These are phyloP conservation scores for Ilex aquifolium DNA, from an alignment of 257 asterid genomes.

Conservation along the genomic window DNA sequence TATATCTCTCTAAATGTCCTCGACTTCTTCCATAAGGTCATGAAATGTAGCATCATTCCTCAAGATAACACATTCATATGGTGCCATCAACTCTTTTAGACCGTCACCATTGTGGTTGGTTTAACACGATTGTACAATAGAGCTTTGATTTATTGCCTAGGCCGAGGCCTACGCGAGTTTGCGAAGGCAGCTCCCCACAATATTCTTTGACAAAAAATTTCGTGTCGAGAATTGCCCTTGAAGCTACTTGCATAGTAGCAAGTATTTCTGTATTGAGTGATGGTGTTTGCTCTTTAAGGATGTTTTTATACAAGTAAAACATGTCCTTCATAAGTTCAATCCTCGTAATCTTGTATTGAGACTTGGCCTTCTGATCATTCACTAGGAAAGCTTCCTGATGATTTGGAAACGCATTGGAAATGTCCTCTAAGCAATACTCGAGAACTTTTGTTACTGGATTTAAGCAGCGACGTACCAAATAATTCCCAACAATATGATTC, in stretches of 20 bases:
- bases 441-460: constrained; percentile 90
- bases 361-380: constrained; percentile 31
- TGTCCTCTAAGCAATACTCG: constrained; percentile 84
- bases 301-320: constrained; percentile 35
- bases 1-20: constrained; percentile 26
- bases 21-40: constrained; percentile 51
- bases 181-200: neutral
- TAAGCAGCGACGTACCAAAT: constrained; percentile 70
- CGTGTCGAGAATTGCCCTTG: constrained; percentile 69
- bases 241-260: constrained; percentile 41
- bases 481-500: constrained; percentile 85
- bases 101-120: constrained; percentile 2
- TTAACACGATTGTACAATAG: constrained; percentile 37
- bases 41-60: constrained; percentile 37
- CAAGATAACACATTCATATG: constrained; percentile 45
- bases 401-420: constrained; percentile 43
- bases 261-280: constrained; percentile 14
- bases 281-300: constrained; percentile 31
- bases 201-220: constrained; percentile 60
- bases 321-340: constrained; percentile 74
- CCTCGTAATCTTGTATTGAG: constrained; percentile 43
- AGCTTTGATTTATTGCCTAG: constrained; percentile 25
- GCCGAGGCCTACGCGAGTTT: neutral
- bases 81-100: constrained; percentile 21
- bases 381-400: constrained; percentile 28